Evolutionary conservation across 768 basidiomycete genomes (phyloP), one percentile per base, ranked within the genome.

Genomic region (Suillus subaureus): DNA sequence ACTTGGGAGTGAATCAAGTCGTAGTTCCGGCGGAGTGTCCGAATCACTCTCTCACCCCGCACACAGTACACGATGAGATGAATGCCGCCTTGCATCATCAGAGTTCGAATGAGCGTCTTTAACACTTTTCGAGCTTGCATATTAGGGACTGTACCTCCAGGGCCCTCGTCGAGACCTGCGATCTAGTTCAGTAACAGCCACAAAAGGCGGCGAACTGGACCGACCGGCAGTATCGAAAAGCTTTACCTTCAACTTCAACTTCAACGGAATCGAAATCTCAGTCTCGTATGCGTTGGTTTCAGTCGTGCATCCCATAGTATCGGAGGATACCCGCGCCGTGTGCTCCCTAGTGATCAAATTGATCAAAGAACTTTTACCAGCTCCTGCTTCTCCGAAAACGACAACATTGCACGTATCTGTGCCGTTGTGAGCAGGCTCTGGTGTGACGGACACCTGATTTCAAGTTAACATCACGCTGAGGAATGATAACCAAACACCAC

Each of bases 41-140:
- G 76, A 33, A 70, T 79, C 72, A 81, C 74, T 31, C 77, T 71
- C 4, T 81, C 79, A 37, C 72, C 79, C 21, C 78, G 76, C 64
- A 81, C 73, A 54, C 77, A 77, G 66, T 77, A 80, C 5, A 83
- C 67, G 39, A 83, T 68, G 28, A 84, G 77, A 67, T 73, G 78
- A 28, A 83, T 69, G 3, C 81, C 80, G 2, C 67, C 68, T 42
- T 72, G 68, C 33, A 18, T 3, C 8, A 9, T 31, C 16, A 18
- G 15, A 18, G 51, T 52, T 52, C 16, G 16, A 52, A 52, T 1
- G 8, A 28, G 51, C 2, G 9, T 28, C 28, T 31, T 31, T 8
- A 52, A 28, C 0, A 31, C 8, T 52, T 2, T 4, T 52, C 16
- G 51, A 52, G 28, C 51, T 5, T n/a, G 9, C 11, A 1, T n/a